Evolutionary conservation across 768 basidiomycete species (phyloP).

Genomic region (Suillus subaureus): DNA sequence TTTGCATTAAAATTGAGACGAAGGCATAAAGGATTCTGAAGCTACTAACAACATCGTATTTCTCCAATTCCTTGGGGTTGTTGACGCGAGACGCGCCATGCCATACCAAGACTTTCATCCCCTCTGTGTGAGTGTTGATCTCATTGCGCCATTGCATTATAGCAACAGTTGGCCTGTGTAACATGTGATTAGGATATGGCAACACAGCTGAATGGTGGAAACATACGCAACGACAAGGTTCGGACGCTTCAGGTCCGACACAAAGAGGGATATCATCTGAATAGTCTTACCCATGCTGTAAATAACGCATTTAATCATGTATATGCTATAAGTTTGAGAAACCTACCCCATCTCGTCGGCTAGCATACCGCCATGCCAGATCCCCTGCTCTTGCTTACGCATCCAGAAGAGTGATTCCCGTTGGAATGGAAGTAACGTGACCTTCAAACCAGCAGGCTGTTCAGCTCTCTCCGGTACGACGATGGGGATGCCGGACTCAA

Average conservation of each 20-base stretch:
- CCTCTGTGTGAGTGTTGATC: constrained; percentile 82
- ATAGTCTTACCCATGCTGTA: constrained; percentile 92
- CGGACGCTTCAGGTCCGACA: constrained; percentile 75
- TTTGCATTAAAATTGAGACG: constrained; percentile 11
- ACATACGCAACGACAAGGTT: constrained; percentile 91
- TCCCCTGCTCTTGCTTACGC: constrained; percentile 84
- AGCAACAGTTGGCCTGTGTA: constrained; percentile 49
- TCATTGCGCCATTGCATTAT: constrained; percentile 92
- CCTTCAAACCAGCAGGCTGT: constrained; percentile 83
- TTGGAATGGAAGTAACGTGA: constrained; percentile 91
- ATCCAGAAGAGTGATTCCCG: constrained; percentile 96
- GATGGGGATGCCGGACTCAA: constrained; percentile 63
- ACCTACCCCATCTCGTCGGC: constrained; percentile 93
- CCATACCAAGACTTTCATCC: constrained; percentile 89
- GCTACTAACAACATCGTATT: constrained; percentile 80
- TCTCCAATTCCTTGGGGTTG: constrained; percentile 66
- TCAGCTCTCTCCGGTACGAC: constrained; percentile 68
- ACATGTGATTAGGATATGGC: constrained; percentile 5
- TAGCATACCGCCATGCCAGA: constrained; percentile 91
- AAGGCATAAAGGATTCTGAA: background rate
- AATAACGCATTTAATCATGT: constrained; percentile 12
- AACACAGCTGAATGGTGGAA: background rate
- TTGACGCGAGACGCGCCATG: constrained; percentile 79
- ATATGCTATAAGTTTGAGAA: constrained; percentile 9
- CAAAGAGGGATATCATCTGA: constrained; percentile 89